Percentiles rank a stretch among this genome's conserved stretches.
Evolutionary conservation across 371 early-diverging fungal genomes (phyloP).

Genomic region (Lichtheimia hyalospora): DNA sequence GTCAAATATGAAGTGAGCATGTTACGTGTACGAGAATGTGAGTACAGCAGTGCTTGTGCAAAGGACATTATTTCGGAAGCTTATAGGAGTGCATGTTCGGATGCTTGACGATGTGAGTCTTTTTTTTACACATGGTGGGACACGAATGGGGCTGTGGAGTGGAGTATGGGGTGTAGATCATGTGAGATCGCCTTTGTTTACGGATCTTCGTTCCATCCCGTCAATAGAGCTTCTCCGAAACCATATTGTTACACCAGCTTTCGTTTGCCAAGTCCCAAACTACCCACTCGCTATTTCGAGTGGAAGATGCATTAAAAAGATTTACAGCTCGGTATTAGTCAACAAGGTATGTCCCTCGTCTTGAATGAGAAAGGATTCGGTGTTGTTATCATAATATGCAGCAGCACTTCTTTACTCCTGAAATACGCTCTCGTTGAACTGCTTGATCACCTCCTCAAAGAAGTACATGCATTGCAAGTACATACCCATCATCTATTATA

Average conservation of each 20-base stretch:
- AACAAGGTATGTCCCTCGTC: slow-evolving; percentile 16
- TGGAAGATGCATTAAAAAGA: slow-evolving; percentile 62
- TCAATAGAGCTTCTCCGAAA: slow-evolving; percentile 50
- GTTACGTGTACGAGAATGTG: slow-evolving; percentile 59
- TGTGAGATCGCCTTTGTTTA: neutral
- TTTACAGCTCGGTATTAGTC: slow-evolving; percentile 52
- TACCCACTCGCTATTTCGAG: slow-evolving; percentile 52
- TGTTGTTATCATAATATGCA: slow-evolving; percentile 28
- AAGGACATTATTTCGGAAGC: slow-evolving; percentile 48
- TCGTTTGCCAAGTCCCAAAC: slow-evolving; percentile 55
- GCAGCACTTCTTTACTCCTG: slow-evolving; percentile 39
- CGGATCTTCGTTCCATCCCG: neutral
- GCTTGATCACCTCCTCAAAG: slow-evolving; percentile 29
- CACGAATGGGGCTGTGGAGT: neutral
- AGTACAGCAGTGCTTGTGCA: slow-evolving; percentile 54
- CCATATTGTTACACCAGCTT: slow-evolving; percentile 57
- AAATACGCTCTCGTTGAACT: slow-evolving; percentile 44
- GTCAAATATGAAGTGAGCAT: slow-evolving; percentile 41
- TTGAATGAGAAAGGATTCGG: slow-evolving; percentile 16
- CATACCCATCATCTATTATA: slow-evolving; percentile 6
- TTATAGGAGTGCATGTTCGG: slow-evolving; percentile 48
- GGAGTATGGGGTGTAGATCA: neutral
- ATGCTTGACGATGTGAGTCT: slow-evolving; percentile 45
- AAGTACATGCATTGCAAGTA: slow-evolving; percentile 21
- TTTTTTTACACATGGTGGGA: no score